Evolutionary conservation across 192 early-diverging fungal species (phyloP).

Genomic region (Coemansia sp.): DNA sequence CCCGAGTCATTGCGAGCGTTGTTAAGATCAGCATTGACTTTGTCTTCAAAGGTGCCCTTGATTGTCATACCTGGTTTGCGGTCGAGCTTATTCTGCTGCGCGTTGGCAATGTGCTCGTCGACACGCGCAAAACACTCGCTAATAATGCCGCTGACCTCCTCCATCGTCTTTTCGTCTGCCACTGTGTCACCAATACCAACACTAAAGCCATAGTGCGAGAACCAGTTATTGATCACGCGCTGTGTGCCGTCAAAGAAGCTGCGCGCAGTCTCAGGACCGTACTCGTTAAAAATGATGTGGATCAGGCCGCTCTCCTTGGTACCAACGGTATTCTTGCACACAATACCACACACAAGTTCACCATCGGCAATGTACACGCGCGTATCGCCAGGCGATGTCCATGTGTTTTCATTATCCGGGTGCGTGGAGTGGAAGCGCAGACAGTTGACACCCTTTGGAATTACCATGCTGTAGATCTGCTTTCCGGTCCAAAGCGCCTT

Average conservation of each 20-base stretch:
- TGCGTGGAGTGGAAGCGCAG: slow-evolving; percentile 71
- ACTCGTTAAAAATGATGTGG: slow-evolving; percentile 94
- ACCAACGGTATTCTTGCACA: slow-evolving; percentile 95
- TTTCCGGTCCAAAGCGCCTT: slow-evolving; percentile 98
- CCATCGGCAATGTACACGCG: slow-evolving; percentile 90
- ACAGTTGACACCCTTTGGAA: slow-evolving; percentile 91
- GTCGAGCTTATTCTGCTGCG: slow-evolving; percentile 82
- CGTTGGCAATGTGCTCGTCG: slow-evolving; percentile 71
- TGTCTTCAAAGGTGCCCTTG: slow-evolving; percentile 86
- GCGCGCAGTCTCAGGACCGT: slow-evolving; percentile 82
- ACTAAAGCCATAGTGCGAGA: slow-evolving; percentile 91
- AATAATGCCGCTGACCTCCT: slow-evolving; percentile 74
- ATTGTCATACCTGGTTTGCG: slow-evolving; percentile 88
- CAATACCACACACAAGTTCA: slow-evolving; percentile 87
- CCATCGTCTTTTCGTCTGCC: slow-evolving; percentile 80
- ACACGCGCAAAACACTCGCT: slow-evolving; percentile 74
- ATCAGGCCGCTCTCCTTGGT: slow-evolving; percentile 81
- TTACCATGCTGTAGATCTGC: slow-evolving; percentile 92
- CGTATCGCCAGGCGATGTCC: slow-evolving; percentile 86
- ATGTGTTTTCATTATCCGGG: slow-evolving; percentile 73
- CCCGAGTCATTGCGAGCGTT: slow-evolving; percentile 90
- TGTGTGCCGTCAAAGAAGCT: slow-evolving; percentile 91
- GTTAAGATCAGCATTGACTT: slow-evolving; percentile 84
- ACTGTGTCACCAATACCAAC: slow-evolving; percentile 98
- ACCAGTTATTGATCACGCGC: slow-evolving; percentile 93